Evolutionary conservation across 352 stramenopile species (phyloP).

Genomic region (Globisporangium heterothallicum): DNA sequence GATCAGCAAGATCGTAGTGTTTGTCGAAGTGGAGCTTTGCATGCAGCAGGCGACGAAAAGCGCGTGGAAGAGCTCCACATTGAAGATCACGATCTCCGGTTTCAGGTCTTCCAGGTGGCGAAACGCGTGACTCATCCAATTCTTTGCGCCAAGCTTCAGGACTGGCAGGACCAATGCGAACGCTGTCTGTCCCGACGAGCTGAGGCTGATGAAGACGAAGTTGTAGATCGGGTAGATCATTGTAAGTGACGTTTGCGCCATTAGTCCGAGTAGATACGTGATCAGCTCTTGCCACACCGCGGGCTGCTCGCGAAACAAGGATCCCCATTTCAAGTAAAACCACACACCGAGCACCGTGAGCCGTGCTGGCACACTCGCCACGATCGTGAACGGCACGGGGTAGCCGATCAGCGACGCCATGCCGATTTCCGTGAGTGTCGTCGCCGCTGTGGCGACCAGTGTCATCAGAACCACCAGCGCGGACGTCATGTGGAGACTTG

Average conservation of each 20-base stretch:
- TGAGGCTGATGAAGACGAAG: constrained; percentile 20
- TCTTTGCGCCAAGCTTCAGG: constrained; percentile 20
- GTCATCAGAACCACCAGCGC: too few species aligned
- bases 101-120: constrained; percentile 19
- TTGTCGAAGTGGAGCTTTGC: constrained; percentile 21
- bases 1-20: constrained; percentile 23
- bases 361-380: neutral
- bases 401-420: constrained; percentile 22
- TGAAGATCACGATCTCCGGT: constrained; percentile 42
- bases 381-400: constrained; percentile 30
- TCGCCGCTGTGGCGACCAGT: constrained; percentile 9
- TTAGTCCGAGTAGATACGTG: constrained; percentile 20
- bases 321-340: constrained; percentile 19
- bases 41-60: constrained; percentile 40
- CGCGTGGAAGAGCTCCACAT: constrained; percentile 46
- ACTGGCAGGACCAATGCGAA: constrained; percentile 22
- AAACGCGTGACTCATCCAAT: neutral
- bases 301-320: constrained; percentile 15
- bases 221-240: constrained; percentile 27
- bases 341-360: constrained; percentile 13
- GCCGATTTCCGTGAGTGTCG: constrained; percentile 8
- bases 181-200: constrained; percentile 1
- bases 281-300: constrained; percentile 13
- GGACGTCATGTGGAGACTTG: constrained; percentile 15
- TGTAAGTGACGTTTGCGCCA: constrained; percentile 19